phyloP scores from a whole-genome alignment of 768 basidiomycete genomes.

The Lentinula boryana region DNA sequence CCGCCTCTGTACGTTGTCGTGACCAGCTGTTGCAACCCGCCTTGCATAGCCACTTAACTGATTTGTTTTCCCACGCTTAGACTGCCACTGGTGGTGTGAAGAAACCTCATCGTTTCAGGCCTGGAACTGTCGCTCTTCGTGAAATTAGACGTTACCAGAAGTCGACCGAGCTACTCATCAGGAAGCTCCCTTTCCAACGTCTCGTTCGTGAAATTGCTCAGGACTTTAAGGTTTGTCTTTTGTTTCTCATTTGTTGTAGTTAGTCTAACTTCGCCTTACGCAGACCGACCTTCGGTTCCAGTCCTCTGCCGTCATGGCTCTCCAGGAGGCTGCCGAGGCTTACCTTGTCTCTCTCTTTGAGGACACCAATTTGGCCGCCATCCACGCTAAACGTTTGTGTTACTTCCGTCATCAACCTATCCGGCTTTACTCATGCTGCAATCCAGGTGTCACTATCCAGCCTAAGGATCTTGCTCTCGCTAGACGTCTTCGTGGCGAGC shows the following conservation, averaged over 20 bases:
- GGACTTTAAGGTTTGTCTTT: constrained; percentile 73
- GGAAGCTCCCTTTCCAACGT: constrained; percentile 99
- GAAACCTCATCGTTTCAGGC: constrained; percentile 98
- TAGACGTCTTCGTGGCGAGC: constrained; percentile 81
- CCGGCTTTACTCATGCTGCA: constrained; percentile 7
- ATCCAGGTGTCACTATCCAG: constrained; percentile 56
- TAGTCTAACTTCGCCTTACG: background rate
- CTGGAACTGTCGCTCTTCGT: constrained; percentile 98
- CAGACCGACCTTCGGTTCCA: constrained; percentile 93
- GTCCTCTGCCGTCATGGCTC: constrained; percentile 89
- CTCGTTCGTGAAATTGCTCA: constrained; percentile 97
- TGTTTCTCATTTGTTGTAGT: background rate
- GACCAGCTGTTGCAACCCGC: constrained; percentile 1
- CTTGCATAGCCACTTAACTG: constrained; percentile 8
- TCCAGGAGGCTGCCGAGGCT: constrained; percentile 90
- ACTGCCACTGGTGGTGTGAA: constrained; percentile 95
- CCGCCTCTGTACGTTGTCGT: constrained; percentile 49
- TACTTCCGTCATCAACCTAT: constrained; percentile 9
- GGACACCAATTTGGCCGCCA: constrained; percentile 88
- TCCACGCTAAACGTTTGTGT: constrained; percentile 72
- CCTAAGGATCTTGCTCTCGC: constrained; percentile 88
- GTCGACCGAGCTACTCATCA: constrained; percentile 97
- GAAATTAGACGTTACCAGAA: constrained; percentile 98
- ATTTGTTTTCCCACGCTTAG: constrained; percentile 21
- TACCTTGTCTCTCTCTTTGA: constrained; percentile 85